These are phyloP conservation scores for Sporisorium scitamineum DNA, from an alignment of 1,284 basidiomycete species.

Conservation along the genomic window DNA sequence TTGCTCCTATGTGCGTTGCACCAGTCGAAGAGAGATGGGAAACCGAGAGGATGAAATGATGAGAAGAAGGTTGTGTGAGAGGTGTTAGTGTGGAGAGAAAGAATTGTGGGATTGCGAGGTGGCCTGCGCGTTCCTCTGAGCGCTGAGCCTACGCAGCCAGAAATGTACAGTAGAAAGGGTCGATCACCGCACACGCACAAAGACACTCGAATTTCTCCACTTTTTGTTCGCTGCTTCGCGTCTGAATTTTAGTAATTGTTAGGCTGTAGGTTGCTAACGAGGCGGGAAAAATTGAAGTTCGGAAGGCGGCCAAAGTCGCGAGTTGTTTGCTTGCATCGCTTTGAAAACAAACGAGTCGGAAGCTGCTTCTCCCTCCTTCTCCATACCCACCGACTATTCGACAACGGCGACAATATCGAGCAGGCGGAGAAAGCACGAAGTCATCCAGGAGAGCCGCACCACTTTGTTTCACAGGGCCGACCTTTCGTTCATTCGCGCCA, in stretches of 20 bases:
- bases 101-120: slow-evolving; percentile 4
- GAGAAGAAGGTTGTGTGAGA: not conserved
- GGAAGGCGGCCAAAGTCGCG: slow-evolving; percentile 1
- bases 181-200: slow-evolving; percentile 18
- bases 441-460: not conserved
- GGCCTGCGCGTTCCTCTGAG: slow-evolving; percentile 27
- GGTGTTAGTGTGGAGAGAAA: slow-evolving; percentile 13
- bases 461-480: not conserved
- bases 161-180: not conserved
- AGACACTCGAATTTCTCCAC: slow-evolving; percentile 14
- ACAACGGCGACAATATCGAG: not conserved
- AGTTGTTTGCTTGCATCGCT: not conserved
- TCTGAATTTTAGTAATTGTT: not conserved
- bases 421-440: not conserved
- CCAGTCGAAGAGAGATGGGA: not conserved
- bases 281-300: not conserved
- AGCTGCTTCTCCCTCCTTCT: not conserved
- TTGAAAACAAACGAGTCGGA: not conserved
- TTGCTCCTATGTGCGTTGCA: not conserved
- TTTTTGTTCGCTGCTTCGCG: slow-evolving; percentile 1
- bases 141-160: slow-evolving; percentile 15
- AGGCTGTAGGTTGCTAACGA: not conserved
- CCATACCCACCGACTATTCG: not conserved
- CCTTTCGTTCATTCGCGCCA: not conserved
- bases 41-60: not conserved